Evolutionary conservation across 768 basidiomycete genomes (phyloP).

Genomic region (Serendipita sp.): DNA sequence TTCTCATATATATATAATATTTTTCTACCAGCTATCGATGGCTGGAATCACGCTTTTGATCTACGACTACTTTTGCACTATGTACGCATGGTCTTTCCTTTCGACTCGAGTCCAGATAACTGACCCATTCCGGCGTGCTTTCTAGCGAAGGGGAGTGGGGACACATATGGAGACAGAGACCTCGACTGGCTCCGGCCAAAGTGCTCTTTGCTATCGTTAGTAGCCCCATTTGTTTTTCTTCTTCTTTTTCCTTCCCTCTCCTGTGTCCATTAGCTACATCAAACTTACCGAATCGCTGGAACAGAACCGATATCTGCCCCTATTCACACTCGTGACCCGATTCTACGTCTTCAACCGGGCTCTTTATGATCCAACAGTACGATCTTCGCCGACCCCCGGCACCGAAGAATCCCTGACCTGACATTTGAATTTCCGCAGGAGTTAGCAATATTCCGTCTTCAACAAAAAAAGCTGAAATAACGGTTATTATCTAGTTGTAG

Average conservation of each 20-base stretch:
- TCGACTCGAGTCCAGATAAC: neutral
- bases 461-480: no score
- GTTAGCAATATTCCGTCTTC: no score
- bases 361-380: neutral
- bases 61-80: neutral
- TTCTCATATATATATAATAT: no score
- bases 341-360: neutral
- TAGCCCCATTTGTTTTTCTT: neutral
- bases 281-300: neutral
- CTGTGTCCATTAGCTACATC: neutral
- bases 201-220: neutral
- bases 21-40: neutral
- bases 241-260: no score
- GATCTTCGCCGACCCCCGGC: neutral
- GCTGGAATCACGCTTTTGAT: neutral
- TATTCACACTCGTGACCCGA: neutral
- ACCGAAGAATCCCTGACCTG: no score
- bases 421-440: no score
- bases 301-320: neutral
- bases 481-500: neutral
- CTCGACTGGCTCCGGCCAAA: neutral
- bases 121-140: neutral
- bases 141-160: neutral
- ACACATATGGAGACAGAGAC: neutral
- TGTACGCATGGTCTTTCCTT: neutral